A percentile compares a stretch with the other conserved stretches of the same genome.
Conservation (phyloP, 2,329 filamentous ascomycete genomes). For the Plectosphaerella plurivora region DNA sequence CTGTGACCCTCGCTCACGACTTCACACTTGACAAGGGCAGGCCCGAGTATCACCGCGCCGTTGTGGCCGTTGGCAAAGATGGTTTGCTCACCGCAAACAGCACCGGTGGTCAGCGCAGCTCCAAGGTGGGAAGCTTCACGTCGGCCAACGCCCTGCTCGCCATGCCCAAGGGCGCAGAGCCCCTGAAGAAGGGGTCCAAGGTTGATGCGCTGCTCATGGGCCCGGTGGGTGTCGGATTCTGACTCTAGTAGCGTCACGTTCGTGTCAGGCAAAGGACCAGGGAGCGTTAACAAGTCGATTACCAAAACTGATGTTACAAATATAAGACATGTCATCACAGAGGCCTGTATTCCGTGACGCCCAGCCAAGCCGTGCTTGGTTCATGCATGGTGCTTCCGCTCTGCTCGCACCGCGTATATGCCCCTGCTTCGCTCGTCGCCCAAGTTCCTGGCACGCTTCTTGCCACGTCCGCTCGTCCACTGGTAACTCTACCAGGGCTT, state of each 20-base stretch:
- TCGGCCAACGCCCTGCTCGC: slow-evolving; percentile 84
- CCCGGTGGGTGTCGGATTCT: slow-evolving; percentile 20
- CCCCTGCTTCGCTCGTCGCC: not conserved
- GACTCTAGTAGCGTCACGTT: not conserved
- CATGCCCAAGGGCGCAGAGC: slow-evolving; percentile 61
- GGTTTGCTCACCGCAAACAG: slow-evolving; percentile 70
- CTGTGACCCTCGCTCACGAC: slow-evolving; percentile 67
- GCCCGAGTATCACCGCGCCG: slow-evolving; percentile 85
- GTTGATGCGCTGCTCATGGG: slow-evolving; percentile 81
- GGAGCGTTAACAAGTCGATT: slow-evolving; percentile 1
- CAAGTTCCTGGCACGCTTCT: too few species aligned
- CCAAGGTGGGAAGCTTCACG: slow-evolving; percentile 80
- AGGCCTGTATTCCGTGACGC: slow-evolving; percentile 15
- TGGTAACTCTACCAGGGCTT: too few species aligned
- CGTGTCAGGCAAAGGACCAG: not conserved
- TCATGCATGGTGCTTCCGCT: slow-evolving; percentile 10
- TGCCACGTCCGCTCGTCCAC: too few species aligned
- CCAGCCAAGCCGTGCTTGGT: slow-evolving; percentile 13
- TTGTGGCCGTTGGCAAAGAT: slow-evolving; percentile 62
- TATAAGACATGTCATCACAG: slow-evolving; percentile 12
- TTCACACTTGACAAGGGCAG: slow-evolving; percentile 70
- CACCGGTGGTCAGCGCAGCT: slow-evolving; percentile 88
- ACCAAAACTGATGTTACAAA: slow-evolving; percentile 9
- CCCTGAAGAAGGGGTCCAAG: slow-evolving; percentile 62
- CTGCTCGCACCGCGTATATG: not conserved